Percentiles rank a stretch among this genome's conserved stretches.
phyloP scores from a whole-genome alignment of 257 asterid genomes.

The Nicotiana sylvestris region DNA sequence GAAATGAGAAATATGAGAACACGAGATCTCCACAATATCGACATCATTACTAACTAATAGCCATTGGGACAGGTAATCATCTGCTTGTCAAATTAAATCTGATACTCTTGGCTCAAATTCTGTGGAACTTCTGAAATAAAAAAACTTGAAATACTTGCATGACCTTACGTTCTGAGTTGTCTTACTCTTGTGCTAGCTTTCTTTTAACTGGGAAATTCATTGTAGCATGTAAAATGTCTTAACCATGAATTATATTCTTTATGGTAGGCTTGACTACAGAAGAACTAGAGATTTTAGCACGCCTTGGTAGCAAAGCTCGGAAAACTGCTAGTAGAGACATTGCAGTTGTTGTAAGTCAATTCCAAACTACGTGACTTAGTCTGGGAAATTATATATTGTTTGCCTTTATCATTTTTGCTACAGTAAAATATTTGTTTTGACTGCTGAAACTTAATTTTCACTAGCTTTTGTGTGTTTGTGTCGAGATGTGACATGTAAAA shows the following conservation, averaged over 20 bases:
- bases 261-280: slow-evolving; percentile 64
- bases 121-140: background rate
- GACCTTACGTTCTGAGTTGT: background rate
- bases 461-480: background rate
- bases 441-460: background rate
- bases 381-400: background rate
- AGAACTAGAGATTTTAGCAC: slow-evolving; percentile 76
- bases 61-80: background rate
- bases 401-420: background rate
- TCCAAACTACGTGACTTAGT: background rate
- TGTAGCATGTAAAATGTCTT: background rate
- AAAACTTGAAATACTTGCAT: background rate
- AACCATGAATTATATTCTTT: background rate
- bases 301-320: slow-evolving; percentile 65
- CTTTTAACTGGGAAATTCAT: background rate
- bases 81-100: background rate
- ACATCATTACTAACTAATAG: background rate
- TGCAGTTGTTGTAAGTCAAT: slow-evolving; percentile 77
- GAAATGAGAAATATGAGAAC: background rate
- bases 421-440: background rate
- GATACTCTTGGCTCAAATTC: background rate
- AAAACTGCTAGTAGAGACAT: slow-evolving; percentile 95
- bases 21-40: background rate
- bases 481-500: background rate
- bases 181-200: background rate